Conservation (phyloP, 2,329 filamentous ascomycete genomes). For the Claviceps pazoutovae region DNA sequence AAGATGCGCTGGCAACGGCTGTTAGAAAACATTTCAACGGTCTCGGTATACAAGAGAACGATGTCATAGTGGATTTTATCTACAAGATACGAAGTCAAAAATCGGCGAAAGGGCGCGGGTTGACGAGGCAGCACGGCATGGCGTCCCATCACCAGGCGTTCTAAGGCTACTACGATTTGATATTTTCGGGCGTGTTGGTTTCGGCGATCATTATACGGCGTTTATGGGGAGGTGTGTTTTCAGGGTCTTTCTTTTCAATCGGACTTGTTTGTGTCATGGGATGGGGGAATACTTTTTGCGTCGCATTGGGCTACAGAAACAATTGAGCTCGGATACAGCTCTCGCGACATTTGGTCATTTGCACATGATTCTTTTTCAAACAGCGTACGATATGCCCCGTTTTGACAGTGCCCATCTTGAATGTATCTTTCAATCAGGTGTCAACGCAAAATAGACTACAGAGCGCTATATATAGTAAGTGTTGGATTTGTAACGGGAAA, state of each 20-base stretch:
- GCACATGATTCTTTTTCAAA: neutral
- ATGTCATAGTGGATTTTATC: slow-evolving; percentile 67
- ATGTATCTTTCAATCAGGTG: no score
- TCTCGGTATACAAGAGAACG: slow-evolving; percentile 64
- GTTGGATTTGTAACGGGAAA: no score
- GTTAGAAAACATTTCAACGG: slow-evolving; percentile 77
- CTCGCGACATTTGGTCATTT: neutral
- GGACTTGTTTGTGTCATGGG: neutral
- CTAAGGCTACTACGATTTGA: neutral
- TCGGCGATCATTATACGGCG: neutral
- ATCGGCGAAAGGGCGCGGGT: slow-evolving; percentile 11
- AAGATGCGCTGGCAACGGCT: slow-evolving; percentile 55
- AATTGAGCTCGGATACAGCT: no score
- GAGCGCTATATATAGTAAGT: no score
- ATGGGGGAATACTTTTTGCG: neutral
- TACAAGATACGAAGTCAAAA: slow-evolving; percentile 44
- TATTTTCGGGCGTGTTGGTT: neutral
- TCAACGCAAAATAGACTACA: no score
- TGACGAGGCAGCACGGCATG: slow-evolving; percentile 11
- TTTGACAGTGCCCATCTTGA: no score
- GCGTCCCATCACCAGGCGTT: slow-evolving; percentile 39
- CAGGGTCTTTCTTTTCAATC: neutral
- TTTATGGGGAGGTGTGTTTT: neutral
- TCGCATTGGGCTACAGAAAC: neutral
- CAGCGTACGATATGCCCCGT: neutral